Base-by-base conservation (phyloP, 2,329 filamentous ascomycete species). In the Fusarium succisae region DNA sequence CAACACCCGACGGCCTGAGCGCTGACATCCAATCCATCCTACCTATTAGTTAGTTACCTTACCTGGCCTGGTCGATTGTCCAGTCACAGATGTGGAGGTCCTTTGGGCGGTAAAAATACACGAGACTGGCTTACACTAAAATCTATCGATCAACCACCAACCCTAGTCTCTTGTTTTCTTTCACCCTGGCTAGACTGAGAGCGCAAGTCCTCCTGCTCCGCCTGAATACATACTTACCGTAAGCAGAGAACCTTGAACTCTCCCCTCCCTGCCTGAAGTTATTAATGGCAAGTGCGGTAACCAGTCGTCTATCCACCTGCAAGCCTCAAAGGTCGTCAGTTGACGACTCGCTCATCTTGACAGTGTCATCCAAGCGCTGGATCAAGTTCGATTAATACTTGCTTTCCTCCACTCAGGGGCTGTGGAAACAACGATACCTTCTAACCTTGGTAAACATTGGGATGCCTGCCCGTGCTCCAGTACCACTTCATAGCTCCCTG, bases 331-430 rank as follows among this genome's bases (percentile, higher is more conserved):
- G 30, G 47, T 32, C 47, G 37, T 44, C 65, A 63, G 30, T 55
- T 50, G 39, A 63, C 63, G 62, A 63, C 48, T 63, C 44, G 53
- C 55, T 54, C 55, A n/a, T 20, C 22, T 38, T 39, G 37, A 56
- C 22, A 56, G 22, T 26, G 60, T 74, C 66, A 70, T 53, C 58
- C 66, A 59, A 60, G 54, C 57, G 56, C 70, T 26, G 56, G 18
- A 47, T 48, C 70, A 63, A 55, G 65, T 69, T 44, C 50, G 41
- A 28, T 48, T 55, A 35, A 22, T 48, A 48, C 26, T 17, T 48
- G 28, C 57, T 43, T 44, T 73, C 62, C 57, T 74, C 70, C 71
- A 72, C 63, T 69, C 54, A 74, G 62, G 66, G 71, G 67, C 60
- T 59, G 51, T 44, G 44, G 54, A 65, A 48, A 38, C 48, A 50